Evolutionary conservation across 352 stramenopile genomes (phyloP).

Genomic region (Phytophthora fragariaefolia): DNA sequence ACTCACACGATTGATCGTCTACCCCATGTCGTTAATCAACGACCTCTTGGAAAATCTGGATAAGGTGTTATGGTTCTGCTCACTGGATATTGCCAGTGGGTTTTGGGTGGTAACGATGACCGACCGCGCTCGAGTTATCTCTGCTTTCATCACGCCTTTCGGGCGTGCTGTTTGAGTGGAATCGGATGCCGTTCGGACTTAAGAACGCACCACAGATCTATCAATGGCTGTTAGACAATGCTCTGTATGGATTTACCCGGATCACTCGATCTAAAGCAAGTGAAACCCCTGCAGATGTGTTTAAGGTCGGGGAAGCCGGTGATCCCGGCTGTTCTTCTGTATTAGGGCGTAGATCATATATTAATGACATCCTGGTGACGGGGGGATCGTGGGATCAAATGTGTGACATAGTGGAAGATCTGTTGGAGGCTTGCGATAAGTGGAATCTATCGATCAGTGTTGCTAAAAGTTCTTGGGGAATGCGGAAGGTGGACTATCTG

Average conservation of each 20-base stretch:
- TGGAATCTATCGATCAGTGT: constrained; percentile 25
- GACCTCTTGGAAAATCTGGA: background rate
- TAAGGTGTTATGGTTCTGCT: background rate
- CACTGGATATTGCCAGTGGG: background rate
- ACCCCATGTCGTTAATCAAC: background rate
- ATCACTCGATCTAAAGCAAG: background rate
- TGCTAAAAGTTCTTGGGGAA: constrained; percentile 32
- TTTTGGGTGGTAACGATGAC: background rate
- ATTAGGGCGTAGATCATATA: background rate
- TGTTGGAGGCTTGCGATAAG: background rate
- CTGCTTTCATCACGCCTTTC: no score
- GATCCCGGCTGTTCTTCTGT: background rate
- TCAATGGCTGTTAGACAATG: background rate
- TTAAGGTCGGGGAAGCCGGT: background rate
- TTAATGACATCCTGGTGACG: background rate
- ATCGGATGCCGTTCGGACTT: no score
- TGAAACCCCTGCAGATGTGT: background rate
- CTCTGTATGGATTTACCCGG: background rate
- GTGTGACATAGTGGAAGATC: background rate
- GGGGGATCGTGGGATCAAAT: background rate
- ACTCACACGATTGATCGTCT: background rate
- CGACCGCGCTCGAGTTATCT: no score
- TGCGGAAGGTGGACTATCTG: constrained; percentile 22
- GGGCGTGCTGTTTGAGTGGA: background rate
- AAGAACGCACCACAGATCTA: no score